Evolutionary conservation across 78 protist species (phyloP), one percentile per base, ranked within the genome.

Genomic region (Polysphondylium violaceum): DNA sequence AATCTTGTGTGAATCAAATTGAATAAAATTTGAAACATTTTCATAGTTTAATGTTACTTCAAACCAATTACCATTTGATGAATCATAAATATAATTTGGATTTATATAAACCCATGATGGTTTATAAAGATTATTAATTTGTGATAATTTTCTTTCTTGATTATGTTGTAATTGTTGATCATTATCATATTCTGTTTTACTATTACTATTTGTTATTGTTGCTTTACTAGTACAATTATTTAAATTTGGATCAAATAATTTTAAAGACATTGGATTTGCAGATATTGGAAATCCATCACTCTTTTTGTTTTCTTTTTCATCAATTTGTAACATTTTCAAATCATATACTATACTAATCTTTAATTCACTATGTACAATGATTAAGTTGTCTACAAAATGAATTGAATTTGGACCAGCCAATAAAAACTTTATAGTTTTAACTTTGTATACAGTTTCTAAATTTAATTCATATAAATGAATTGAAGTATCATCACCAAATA

Each of bases 21-120:
- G 91, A 63, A 87, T 53, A 56, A 76, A 76, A 53, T 87, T 64
- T 7, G 87, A 72, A 27, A 87, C 41, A 38, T 87, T 76, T 40
- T 76, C 87, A 33, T 44, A 76, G 21, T 87, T 87, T 6, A 87
- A n/a, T 17, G 74, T 50, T 0, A 87, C 87, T 43, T 76, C 87
- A 55, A 29, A 87, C 83, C 74, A 76, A 38, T 73, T 29, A n/a
- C 93, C 93, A 11, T 61, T 25, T 16, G n/a, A 61, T 36, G 51
- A 51, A 21, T 87, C 93, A 21, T 35, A 76, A 41, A 87, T 87
- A 36, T 87, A 87, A 21, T 76, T 50, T 36, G 93, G 93, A 63
- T 41, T 29, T 5, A 76, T 59, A 44, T 60, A 87, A 29, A 25
- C 25, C 92, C 93, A 87, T 27, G 55, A 25, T 19, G 19, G 31